Base-by-base conservation (phyloP, 139 green algal genomes). In the Chlamydomonas sp. region DNA sequence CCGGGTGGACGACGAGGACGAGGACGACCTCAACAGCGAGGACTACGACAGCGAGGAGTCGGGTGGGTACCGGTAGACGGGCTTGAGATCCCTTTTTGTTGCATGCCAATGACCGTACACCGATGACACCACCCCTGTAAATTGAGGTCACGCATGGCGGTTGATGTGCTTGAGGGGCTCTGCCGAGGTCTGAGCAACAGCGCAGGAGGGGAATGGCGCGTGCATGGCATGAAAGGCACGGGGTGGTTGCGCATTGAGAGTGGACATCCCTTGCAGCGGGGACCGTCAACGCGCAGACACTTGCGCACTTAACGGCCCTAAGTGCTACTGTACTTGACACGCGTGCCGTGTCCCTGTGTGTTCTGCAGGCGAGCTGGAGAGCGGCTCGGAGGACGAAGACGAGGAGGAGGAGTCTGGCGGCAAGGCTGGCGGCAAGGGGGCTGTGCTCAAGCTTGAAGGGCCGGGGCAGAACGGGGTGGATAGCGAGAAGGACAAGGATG, bases 11-110 rank as follows among this genome's bases (percentile, higher is more conserved):
- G 74, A 75, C 10, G 75, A 63, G 57, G 82, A 49, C 60, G 83
- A 82, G 17, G 83, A 88, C 3, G 83, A 88, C 16, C 10, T 88
- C 73, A 81, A 81, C 83, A 82, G 74, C 62, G 83, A 88, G 49
- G 83, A 88, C 7, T 88, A 88, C 75, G 83, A 88, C 72, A 88
- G 83, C 83, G 83, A 88, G 72, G 83, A 88, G 72, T 67, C 71
- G 71, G 82, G 82, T 86, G 71, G 1, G 82, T 73, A 20, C 57
- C 3, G 31, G 58, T 6, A 14, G 31, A 6, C 17, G 8, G 73
- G 31, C 31, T 49, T 49, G 31, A 49, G 31, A 49, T 49, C 31
- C 31, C 31, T 49, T 49, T 49, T 49, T 49, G 31, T 49, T 49
- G 31, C 31, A 49, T 49, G 31, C 31, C 31, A 49, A 49, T 49